phyloP scores from a whole-genome alignment of 2,329 filamentous ascomycete species.

The Juglanconis sp. region DNA sequence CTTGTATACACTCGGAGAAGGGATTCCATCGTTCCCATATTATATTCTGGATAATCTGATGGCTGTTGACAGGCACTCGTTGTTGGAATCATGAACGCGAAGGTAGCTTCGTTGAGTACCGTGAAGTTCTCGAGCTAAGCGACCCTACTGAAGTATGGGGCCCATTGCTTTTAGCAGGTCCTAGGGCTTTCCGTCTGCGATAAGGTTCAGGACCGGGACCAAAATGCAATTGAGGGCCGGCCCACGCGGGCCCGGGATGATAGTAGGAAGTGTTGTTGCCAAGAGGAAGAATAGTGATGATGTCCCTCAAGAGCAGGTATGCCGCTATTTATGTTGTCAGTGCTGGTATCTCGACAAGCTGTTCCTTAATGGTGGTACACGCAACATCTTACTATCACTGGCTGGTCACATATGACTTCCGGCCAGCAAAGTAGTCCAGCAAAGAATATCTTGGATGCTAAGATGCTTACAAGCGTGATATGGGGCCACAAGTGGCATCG shows the following conservation, averaged over 20 bases:
- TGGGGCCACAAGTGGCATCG: not conserved
- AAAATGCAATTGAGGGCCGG: too few relatives aligned
- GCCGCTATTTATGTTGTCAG: not conserved
- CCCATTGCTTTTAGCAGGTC: not conserved
- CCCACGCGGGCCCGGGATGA: too few relatives aligned
- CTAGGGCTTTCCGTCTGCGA: too few relatives aligned
- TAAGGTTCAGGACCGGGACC: too few relatives aligned
- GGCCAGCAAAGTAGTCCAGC: too few relatives aligned
- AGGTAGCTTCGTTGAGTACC: not conserved
- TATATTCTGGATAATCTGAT: not conserved
- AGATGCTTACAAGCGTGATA: not conserved
- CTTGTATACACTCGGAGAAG: not conserved
- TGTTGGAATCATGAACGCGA: not conserved
- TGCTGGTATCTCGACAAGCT: not conserved
- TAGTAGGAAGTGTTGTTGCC: not conserved
- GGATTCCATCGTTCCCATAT: not conserved
- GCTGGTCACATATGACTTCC: not conserved
- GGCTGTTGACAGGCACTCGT: not conserved
- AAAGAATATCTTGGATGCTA: not conserved
- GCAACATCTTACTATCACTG: not conserved
- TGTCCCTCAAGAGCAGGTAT: not conserved
- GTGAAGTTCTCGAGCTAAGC: not conserved
- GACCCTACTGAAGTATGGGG: not conserved
- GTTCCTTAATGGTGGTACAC: not conserved
- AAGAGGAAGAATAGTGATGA: not conserved